Evolutionary conservation across 352 stramenopile genomes (phyloP), one percentile per base, ranked within the genome.

Genomic region (Globisporangium canariense): DNA sequence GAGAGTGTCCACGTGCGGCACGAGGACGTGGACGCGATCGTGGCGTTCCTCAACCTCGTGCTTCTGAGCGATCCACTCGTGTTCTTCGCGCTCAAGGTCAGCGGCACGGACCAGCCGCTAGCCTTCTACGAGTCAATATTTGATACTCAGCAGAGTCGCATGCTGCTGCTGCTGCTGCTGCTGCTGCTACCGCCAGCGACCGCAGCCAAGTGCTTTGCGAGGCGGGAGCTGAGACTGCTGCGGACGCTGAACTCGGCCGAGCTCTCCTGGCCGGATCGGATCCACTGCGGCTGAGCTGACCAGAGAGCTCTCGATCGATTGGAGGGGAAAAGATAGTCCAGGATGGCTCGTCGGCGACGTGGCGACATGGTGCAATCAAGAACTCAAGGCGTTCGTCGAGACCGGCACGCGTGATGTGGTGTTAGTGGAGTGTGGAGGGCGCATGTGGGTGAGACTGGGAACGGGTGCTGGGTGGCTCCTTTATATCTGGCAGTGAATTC

Each of bases 51-150:
- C 64, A 79, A 79, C 34, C 54, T 77, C 13, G 71, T 78, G 13
- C 20, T 79, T 6, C 69, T 83, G 73, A 83, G 73, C 34, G 71
- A 81, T 46, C 73, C 76, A 3, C 50, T 83, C 16, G 68, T 75
- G 30, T 79, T 70, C 47, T 57, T 74, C 46, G 57, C 51, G 14
- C 49, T 70, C 38, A 36, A 51, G 41, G 20, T 61, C 16, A 5
- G 25, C 22, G 54, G 54, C 13, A 18, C 14, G 9, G 34, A 34
- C 53, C 20, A 61, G 25, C 38, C 38, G 7, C 55, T 61, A 11
- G 55, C 55, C 6, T 61, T 52, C 22, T 61, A 52, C 22, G 16
- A 61, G 13, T 18, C 55, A 13, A 52, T 3, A 4, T 1, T 10
- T 5, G 18, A 10, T 45, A 18, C 11, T 45, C 11, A n/a, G 11